A percentile compares a stretch with the other conserved stretches of the same genome.
These are phyloP conservation scores for Haplosporangium sp. DNA, from an alignment of 371 early-diverging fungal genomes.

Conservation along the genomic window DNA sequence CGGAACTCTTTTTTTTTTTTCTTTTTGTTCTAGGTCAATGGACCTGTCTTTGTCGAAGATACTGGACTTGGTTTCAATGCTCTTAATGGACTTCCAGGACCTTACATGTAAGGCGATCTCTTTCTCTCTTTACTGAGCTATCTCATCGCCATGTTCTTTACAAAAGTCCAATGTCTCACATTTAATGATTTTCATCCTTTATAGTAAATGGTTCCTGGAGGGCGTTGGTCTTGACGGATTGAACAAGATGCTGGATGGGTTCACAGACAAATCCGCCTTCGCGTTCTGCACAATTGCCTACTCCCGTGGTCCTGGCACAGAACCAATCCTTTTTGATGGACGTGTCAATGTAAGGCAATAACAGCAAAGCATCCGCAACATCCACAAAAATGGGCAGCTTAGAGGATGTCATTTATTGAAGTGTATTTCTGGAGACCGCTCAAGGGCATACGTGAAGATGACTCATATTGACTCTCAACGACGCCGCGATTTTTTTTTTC, in stretches of 20 bases:
- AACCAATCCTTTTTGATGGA: constrained; percentile 93
- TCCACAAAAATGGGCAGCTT: too few relatives aligned
- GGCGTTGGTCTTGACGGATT: constrained; percentile 84
- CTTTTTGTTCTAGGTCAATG: constrained; percentile 64
- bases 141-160: not conserved
- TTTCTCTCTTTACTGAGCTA: not conserved
- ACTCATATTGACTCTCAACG: not conserved
- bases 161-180: not conserved
- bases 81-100: constrained; percentile 91
- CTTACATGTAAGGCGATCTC: constrained; percentile 74
- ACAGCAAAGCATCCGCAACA: too few relatives aligned
- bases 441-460: not conserved
- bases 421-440: too few relatives aligned
- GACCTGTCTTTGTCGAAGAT: constrained; percentile 95
- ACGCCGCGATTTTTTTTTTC: not conserved
- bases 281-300: constrained; percentile 95
- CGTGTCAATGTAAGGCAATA: constrained; percentile 75
- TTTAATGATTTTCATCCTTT: constrained; percentile 1
- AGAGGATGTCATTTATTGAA: constrained; percentile 1
- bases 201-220: constrained; percentile 95
- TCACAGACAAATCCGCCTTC: constrained; percentile 85
- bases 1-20: not conserved
- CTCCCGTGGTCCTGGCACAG: constrained; percentile 83
- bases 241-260: constrained; percentile 86
- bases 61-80: constrained; percentile 94